Base-by-base conservation (phyloP, 192 early-diverging fungal species). In the Backusella liffmaniae region DNA sequence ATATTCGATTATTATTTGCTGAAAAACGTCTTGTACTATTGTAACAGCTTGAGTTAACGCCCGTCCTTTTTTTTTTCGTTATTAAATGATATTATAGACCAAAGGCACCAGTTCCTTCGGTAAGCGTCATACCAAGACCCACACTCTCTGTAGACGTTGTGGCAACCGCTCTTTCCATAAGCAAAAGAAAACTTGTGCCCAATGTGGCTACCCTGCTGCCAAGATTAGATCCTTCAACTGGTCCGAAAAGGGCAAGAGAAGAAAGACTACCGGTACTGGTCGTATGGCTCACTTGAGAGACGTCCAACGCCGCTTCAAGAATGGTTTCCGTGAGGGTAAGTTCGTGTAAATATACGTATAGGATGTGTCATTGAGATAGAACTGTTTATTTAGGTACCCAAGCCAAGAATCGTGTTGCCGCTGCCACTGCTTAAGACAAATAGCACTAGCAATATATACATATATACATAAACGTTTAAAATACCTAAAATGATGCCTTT, bases 101-200 rank as follows among this genome's bases (percentile, higher is more conserved):
- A 99, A 98, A 92, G 96, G 96, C 94, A 99, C 97, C 82, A 92
- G 94, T 80, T 92, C 94, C 83, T 98, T 98, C 88, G 98, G 98
- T 96, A 98, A 96, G 90, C 95, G 96, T 85, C 97, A 99, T 93
- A 96, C 93, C 89, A 99, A 99, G 94, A 93, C 98, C 77, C 98
- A 99, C 96, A 94, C 93, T 79, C 91, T 98, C 81, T 99, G 98
- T 94, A 87, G 91, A 79, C 93, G 98, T 83, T 99, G 98, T 89
- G 98, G 98, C 70, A 90, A 91, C 78, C 93, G 96, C 75, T 92
- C 97, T 56, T 98, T 97, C 94, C 98, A 99, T 92, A 96, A 94
- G 92, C 97, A 98, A 90, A 99, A 99, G 96, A 99, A 99, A 94
- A 98, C 96, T 59, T 99, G 98, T 89, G 96, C 96, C 81, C 95